A percentile compares a stretch with the other conserved stretches of the same genome.
Evolutionary conservation across 805 yeast genomes (phyloP).

Genomic region (Metschnikowia noctiluminum): DNA sequence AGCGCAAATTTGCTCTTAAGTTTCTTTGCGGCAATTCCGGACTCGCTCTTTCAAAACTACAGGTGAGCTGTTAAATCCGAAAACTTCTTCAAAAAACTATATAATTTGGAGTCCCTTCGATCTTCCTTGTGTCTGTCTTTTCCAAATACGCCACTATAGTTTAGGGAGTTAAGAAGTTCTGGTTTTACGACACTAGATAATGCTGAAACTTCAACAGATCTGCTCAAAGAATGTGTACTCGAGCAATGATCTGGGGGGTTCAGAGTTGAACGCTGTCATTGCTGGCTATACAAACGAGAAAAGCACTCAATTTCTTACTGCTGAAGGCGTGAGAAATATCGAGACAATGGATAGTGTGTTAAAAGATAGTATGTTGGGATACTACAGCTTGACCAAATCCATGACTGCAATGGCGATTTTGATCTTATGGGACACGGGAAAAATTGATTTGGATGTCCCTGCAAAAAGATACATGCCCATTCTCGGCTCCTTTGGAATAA

Average conservation of each 20-base stretch:
- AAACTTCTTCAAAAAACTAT: no score
- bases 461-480: slow-evolving; percentile 30
- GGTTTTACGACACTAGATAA: neutral
- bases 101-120: no score
- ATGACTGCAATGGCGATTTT: slow-evolving; percentile 31
- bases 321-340: slow-evolving; percentile 10
- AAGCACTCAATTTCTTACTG: slow-evolving; percentile 5
- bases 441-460: slow-evolving; percentile 31
- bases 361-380: slow-evolving; percentile 8
- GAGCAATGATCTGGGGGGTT: neutral
- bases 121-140: no score
- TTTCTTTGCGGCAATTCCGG: neutral
- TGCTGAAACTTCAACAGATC: neutral
- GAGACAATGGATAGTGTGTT: slow-evolving; percentile 7
- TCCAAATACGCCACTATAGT: no score
- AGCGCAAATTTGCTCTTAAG: neutral
- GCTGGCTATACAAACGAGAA: slow-evolving; percentile 13
- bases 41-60: neutral
- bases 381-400: slow-evolving; percentile 16
- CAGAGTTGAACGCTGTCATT: slow-evolving; percentile 9
- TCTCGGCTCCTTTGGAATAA: slow-evolving; percentile 19
- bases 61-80: no score
- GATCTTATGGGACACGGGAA: slow-evolving; percentile 29
- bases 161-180: no score
- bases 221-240: neutral